Evolutionary conservation across 2,329 filamentous ascomycete genomes (phyloP), one percentile per base, ranked within the genome.

Genomic region (Metarhizium humberi): DNA sequence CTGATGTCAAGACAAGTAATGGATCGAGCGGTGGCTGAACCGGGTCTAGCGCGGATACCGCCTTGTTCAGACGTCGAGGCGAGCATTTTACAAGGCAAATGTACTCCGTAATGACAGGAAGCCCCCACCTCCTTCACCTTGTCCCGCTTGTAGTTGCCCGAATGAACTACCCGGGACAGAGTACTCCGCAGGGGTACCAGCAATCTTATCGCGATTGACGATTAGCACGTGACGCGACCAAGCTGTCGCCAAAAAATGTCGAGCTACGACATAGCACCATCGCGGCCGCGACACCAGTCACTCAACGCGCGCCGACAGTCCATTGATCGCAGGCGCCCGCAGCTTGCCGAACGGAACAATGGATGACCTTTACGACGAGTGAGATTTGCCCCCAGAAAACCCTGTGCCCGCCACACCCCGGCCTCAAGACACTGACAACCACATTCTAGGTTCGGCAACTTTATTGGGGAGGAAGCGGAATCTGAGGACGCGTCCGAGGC

Each of bases 351-450:
- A 61, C 57, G 57, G 54, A 61, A 70, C 64, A 65, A 94, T 96
- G 91, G 92, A 96, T 78, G 92, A 96, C 73, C 85, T 96, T 64
- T 96, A 97, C 71, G 92, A 97, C 76, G 92, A 97, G 90, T 95
- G 76, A 60, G 75, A 36, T 55, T 48, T 51, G 52, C 43, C 38
- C 29, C 14, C 29, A 40, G 6, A 20, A 25, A 11, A 34, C 10
- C 50, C 7, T 14, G 6, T 40, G 10, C 10, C 16, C n/a, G 3
- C 48, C 6, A 18, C 20, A 3, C 7, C 3, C 32, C 18, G 7
- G 45, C 20, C 14, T n/a, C 42, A 8, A 34, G 14, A n/a, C 5
- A 54, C 46, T 57, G 52, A 57, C 49, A 5, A 20, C 6, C 45
- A 47, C 63, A 29, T 51, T 32, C 32, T 53, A 95, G 90, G 78